Evolutionary conservation across 192 early-diverging fungal species (phyloP).

Genomic region (Mortierella antarctica): DNA sequence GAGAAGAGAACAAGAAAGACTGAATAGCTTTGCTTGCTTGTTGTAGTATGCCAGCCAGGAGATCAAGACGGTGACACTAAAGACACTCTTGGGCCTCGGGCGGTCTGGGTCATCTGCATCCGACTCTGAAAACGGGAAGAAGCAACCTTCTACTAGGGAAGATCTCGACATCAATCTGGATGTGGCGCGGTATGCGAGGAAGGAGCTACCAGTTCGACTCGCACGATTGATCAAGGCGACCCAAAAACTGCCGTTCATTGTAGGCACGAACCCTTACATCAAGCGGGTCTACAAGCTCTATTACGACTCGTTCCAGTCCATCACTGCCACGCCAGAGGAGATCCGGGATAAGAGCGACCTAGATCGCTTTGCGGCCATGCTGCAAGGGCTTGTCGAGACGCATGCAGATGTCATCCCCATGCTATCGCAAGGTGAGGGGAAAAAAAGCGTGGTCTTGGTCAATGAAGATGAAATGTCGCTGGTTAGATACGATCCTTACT

Average conservation of each 20-base stretch:
- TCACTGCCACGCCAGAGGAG: conserved; percentile 71
- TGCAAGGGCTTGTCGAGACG: conserved; percentile 78
- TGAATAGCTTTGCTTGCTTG: background rate
- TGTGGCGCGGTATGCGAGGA: conserved; percentile 72
- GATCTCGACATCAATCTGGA: conserved; percentile 62
- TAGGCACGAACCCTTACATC: conserved; percentile 96
- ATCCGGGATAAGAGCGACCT: conserved; percentile 86
- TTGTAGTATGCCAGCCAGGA: conserved; percentile 66
- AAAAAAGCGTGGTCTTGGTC: background rate
- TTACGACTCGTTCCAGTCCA: conserved; percentile 77
- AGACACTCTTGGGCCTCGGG: conserved; percentile 80
- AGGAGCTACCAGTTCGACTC: conserved; percentile 90
- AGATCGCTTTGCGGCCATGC: conserved; percentile 71
- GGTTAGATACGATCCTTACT: background rate
- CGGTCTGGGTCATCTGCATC: conserved; percentile 19
- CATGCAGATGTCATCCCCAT: conserved; percentile 91
- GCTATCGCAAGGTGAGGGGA: conserved; percentile 79
- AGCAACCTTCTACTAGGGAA: too few relatives aligned
- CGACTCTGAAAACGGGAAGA: too few relatives aligned
- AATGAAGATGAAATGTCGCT: background rate
- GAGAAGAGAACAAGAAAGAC: too few relatives aligned
- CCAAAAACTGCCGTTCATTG: conserved; percentile 93
- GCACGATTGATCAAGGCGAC: conserved; percentile 88
- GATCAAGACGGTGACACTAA: conserved; percentile 79
- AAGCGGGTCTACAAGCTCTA: conserved; percentile 86